phyloP scores from a whole-genome alignment of 1,284 basidiomycete genomes.

The Sutorius eximius region DNA sequence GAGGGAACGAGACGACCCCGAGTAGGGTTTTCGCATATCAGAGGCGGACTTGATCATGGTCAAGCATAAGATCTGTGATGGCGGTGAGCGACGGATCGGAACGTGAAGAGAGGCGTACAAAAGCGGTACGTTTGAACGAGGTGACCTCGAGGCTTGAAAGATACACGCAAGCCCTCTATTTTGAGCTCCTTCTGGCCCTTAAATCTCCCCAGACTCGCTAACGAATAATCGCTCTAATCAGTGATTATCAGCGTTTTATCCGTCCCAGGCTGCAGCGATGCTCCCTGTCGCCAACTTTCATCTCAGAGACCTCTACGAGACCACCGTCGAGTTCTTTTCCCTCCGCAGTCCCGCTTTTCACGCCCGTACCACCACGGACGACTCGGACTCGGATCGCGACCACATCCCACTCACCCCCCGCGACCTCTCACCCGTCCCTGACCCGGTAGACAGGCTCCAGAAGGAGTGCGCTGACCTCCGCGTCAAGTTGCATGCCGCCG shows the following conservation, averaged over 20 bases:
- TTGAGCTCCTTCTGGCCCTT: slow-evolving; percentile 7
- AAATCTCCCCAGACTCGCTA: slow-evolving; percentile 20
- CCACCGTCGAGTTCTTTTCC: slow-evolving; percentile 60
- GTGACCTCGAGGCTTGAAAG: slow-evolving; percentile 20
- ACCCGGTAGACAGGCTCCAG: slow-evolving; percentile 20
- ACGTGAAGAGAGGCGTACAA: slow-evolving; percentile 2
- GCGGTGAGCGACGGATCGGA: slow-evolving; percentile 3
- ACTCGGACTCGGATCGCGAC: slow-evolving; percentile 25
- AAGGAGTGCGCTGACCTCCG: slow-evolving; percentile 38
- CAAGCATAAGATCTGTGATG: neutral
- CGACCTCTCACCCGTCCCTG: slow-evolving; percentile 28
- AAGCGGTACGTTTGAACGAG: slow-evolving; percentile 12
- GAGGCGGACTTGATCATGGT: slow-evolving; percentile 32
- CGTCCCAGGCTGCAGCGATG: slow-evolving; percentile 40
- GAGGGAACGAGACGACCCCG: slow-evolving; percentile 58
- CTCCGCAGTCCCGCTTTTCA: slow-evolving; percentile 41
- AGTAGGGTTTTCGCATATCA: slow-evolving; percentile 71
- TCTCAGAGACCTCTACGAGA: slow-evolving; percentile 57
- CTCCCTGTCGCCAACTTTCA: slow-evolving; percentile 52
- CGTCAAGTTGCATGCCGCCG: slow-evolving; percentile 49
- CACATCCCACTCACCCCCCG: slow-evolving; percentile 29
- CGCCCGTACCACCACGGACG: slow-evolving; percentile 24
- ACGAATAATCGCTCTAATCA: slow-evolving; percentile 19
- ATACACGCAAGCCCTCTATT: slow-evolving; percentile 25
- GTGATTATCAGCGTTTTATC: slow-evolving; percentile 43